These are phyloP conservation scores for Danielia reshetovae DNA, from an alignment of 805 yeast genomes.

Conservation along the genomic window DNA sequence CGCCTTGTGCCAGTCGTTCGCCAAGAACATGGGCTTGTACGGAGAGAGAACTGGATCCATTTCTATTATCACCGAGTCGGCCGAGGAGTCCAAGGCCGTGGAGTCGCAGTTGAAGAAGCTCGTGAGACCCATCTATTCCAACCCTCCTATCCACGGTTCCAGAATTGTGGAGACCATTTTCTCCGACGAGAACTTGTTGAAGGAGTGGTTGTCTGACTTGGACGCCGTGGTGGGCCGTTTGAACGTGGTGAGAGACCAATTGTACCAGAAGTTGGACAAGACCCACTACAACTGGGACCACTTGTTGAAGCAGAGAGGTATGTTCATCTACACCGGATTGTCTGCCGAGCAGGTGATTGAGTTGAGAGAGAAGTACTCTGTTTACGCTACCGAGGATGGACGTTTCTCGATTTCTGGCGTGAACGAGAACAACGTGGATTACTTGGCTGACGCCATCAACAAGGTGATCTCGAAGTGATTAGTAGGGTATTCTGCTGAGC, in stretches of 20 bases:
- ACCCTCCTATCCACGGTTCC: constrained; percentile 94
- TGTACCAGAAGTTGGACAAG: constrained; percentile 61
- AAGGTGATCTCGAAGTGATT: constrained; percentile 39
- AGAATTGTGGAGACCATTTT: constrained; percentile 80
- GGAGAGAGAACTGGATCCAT: constrained; percentile 73
- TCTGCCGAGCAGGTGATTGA: constrained; percentile 62
- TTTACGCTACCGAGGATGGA: constrained; percentile 87
- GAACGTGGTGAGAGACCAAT: constrained; percentile 60
- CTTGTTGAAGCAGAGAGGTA: constrained; percentile 85
- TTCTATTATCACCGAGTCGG: constrained; percentile 54
- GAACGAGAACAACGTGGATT: constrained; percentile 73
- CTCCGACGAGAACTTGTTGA: constrained; percentile 51
- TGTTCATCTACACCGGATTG: constrained; percentile 93
- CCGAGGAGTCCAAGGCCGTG: constrained; percentile 48
- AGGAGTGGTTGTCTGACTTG: constrained; percentile 81
- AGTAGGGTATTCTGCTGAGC: no score
- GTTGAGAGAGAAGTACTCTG: constrained; percentile 66
- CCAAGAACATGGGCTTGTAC: constrained; percentile 47
- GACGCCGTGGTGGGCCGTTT: constrained; percentile 75
- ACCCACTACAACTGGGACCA: constrained; percentile 78
- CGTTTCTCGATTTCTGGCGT: constrained; percentile 90
- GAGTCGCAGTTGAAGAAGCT: constrained; percentile 81
- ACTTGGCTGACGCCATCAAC: constrained; percentile 60
- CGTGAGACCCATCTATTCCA: constrained; percentile 83
- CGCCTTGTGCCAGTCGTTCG: constrained; percentile 49